Base-by-base conservation (phyloP, 495 filamentous ascomycete species). In the Parachaetomium inaequale region DNA sequence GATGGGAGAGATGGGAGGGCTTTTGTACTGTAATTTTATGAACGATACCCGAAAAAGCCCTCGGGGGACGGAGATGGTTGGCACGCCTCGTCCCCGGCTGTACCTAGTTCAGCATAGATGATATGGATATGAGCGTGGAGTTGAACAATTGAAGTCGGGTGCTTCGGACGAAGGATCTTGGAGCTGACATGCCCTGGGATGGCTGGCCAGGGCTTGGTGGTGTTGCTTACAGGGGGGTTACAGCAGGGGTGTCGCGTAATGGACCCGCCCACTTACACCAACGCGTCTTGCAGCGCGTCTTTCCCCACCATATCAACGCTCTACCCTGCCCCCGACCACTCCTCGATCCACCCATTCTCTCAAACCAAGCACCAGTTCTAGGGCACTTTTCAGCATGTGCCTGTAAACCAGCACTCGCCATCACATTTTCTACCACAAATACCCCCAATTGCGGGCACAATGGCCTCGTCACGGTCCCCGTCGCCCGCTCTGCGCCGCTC, bases 391-490 rank as follows among this genome's bases (percentile, higher is more conserved):
- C 36, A 17, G 25, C 23, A n/a, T 59, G 50, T 47, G 26, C 26
- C 38, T 32, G 21, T 19, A 38, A 31, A 55, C 5, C 32, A 60
- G 23, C 53, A 23, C 50, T 56, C 12, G 8, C n/a, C 7, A 50
- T 36, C 21, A 58, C 52, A 56, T 63, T 66, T 61, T 63, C 59
- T 63, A 8, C 19, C 32, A 17, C 47, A 51, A 2, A 50, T 51
- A 51, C 23, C 15, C 7, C 45, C 57, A 64, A 71, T 64, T 67
- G 46, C 66, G 38, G 57, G 32, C 60, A 69, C 61, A 70, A 83
- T 81, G 79, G 69, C 79, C 68, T 76, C 79, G 19, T 66, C 77
- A 46, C 65, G 70, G 59, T 70, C 74, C 38, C 61, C 73, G 6
- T 79, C 79, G 31, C 75, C 74, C 25, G 38, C 46, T 28, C 62